Percentiles rank a stretch among this genome's conserved stretches.
phyloP scores from a whole-genome alignment of 352 stramenopile species.

The Achlya hypogyna region DNA sequence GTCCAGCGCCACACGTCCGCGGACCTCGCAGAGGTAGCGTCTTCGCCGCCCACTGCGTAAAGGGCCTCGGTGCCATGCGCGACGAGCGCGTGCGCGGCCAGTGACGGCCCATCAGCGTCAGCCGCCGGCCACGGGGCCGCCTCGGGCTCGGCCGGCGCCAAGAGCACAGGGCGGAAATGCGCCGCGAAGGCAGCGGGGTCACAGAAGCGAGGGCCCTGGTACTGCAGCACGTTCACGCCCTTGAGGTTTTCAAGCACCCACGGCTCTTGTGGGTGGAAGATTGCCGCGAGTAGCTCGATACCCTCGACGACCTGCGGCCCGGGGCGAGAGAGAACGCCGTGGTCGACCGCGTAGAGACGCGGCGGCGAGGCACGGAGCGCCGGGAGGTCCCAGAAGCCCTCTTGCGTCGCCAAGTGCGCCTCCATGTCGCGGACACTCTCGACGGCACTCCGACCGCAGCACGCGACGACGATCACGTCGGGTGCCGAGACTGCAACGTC shows the following conservation, averaged over 20 bases:
- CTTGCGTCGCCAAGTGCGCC: neutral
- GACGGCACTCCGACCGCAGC: constrained; percentile 5
- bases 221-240: neutral
- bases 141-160: neutral
- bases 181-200: neutral
- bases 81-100: constrained; percentile 9
- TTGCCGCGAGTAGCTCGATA: constrained; percentile 14
- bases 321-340: constrained; percentile 18
- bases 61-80: neutral
- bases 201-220: neutral
- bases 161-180: neutral
- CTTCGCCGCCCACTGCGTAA: neutral
- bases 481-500: constrained; percentile 7
- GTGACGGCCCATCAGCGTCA: too few species aligned
- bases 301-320: constrained; percentile 16
- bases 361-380: constrained; percentile 1
- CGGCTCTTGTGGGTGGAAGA: neutral
- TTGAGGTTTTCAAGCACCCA: neutral
- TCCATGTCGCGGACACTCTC: constrained; percentile 14
- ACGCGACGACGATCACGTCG: constrained; percentile 18
- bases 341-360: constrained; percentile 14
- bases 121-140: neutral
- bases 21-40: neutral
- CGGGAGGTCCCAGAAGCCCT: constrained; percentile 20
- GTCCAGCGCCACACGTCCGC: neutral